A percentile compares a stretch with the other conserved stretches of the same genome.
These are phyloP conservation scores for Yarrowia alimentaria DNA, from an alignment of 805 yeast genomes.

Conservation along the genomic window DNA sequence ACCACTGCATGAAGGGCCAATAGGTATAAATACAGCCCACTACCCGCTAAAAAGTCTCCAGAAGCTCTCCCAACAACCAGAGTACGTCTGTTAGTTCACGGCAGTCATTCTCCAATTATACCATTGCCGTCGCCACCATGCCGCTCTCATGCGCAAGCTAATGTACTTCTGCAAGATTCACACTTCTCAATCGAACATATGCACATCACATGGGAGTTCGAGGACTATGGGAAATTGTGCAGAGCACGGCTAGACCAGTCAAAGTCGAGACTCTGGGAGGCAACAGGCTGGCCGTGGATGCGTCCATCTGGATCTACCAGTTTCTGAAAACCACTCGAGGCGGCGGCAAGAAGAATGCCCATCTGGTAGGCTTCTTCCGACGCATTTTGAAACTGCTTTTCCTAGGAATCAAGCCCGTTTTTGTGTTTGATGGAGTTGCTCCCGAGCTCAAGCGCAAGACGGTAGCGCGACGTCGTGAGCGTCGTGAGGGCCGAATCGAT, in stretches of 20 bases:
- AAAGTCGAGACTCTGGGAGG: slow-evolving; percentile 79
- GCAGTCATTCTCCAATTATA: no score
- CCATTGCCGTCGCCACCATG: no score
- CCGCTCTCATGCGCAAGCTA: no score
- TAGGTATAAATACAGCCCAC: no score
- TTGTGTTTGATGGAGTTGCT: slow-evolving; percentile 95
- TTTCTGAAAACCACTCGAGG: slow-evolving; percentile 88
- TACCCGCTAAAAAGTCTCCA: no score
- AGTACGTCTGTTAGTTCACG: no score
- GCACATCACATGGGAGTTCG: slow-evolving; percentile 82
- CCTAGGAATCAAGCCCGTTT: slow-evolving; percentile 83
- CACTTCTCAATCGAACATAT: no score
- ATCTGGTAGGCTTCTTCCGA: slow-evolving; percentile 92
- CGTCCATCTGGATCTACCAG: slow-evolving; percentile 98
- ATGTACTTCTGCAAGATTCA: no score
- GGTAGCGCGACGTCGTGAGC: slow-evolving; percentile 65
- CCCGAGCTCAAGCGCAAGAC: slow-evolving; percentile 80
- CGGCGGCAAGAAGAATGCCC: slow-evolving; percentile 75
- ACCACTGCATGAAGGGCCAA: no score
- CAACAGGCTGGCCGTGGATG: slow-evolving; percentile 87
- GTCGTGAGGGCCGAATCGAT: slow-evolving; percentile 71
- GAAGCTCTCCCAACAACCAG: no score
- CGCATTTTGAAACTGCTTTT: slow-evolving; percentile 86
- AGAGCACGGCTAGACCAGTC: slow-evolving; percentile 88
- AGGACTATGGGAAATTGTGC: slow-evolving; percentile 87